Evolutionary conservation across 2,329 filamentous ascomycete genomes (phyloP), one percentile per base, ranked within the genome.

Genomic region (Pseudocercospora cruenta): DNA sequence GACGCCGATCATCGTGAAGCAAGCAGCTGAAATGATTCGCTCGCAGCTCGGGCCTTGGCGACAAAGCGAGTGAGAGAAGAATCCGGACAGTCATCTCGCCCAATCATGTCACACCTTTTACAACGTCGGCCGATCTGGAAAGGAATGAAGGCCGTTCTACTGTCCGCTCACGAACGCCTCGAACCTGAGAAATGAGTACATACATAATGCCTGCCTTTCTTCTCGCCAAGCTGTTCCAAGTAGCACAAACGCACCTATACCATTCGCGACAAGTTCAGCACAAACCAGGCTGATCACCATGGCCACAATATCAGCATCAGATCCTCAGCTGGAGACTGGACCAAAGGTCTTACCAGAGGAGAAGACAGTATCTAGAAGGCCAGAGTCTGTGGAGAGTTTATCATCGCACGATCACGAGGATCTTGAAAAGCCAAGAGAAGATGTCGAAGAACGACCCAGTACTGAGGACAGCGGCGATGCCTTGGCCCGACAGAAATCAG

Each of bases 401-500:
- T 16, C 49, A 22, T 67, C 65, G 14, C 51, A 54, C 36, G 53
- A 54, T 36, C 16, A 53, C n/a, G 62, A 62, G 16, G 53, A 62
- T 16, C 19, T 24, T 36, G 57, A 60, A 21, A 65, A 63, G 51
- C 39, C 31, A 58, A 60, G 58, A 28, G 21, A 4, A 16, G 19
- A 19, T 19, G 43, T 21, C 16, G 36, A 16, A 31, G 4, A 39
- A 31, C 28, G 33, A 10, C 58, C 43, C 2, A 59, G 45, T 26
- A 36, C 62, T 54, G 58, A 26, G 36, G 45, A 62, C 51, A 33
- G 51, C 45, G 31, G 22, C 36, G 14, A 47, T 14, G 33, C 43
- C 16, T 62, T 69, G 45, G 24, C 64, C 2, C 45, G 67, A 60
- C 19, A 54, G 26, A 28, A 49, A n/a, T 69, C 67, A 10, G 51